Evolutionary conservation across 371 early-diverging fungal species (phyloP).

Genomic region (Edhazardia aedis): DNA sequence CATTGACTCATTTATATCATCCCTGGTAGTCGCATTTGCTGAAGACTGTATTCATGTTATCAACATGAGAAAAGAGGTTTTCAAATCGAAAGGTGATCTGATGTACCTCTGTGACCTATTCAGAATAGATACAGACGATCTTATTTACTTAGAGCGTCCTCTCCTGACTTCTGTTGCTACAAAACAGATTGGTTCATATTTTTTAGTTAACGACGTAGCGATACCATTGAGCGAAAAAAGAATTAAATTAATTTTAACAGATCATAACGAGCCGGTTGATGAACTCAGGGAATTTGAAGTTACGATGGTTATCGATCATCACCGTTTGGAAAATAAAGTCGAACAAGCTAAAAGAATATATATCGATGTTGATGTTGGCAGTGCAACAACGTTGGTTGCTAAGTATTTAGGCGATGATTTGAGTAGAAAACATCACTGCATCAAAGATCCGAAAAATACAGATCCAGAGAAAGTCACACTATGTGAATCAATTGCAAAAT

Average conservation of each 20-base stretch:
- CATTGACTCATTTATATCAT: conserved; percentile 42
- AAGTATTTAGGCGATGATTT: conserved; percentile 27
- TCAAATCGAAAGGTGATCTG: conserved; percentile 39
- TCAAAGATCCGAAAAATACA: neutral
- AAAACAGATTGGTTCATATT: conserved; percentile 15
- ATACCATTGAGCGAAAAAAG: conserved; percentile 13
- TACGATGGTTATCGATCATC: conserved; percentile 36
- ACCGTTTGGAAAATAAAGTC: conserved; percentile 3
- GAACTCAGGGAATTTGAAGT: conserved; percentile 15
- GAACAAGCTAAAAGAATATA: conserved; percentile 18
- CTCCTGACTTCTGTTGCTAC: neutral
- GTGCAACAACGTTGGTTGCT: conserved; percentile 27
- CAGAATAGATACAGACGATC: conserved; percentile 25
- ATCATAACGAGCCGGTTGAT: conserved; percentile 29
- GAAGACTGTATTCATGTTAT: conserved; percentile 37
- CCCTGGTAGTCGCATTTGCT: conserved; percentile 32
- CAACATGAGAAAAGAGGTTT: conserved; percentile 35
- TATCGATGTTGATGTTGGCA: conserved; percentile 27
- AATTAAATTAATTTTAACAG: conserved; percentile 19
- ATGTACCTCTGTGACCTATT: conserved; percentile 19
- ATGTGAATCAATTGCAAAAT: conserved; percentile 12
- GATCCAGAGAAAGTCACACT: neutral
- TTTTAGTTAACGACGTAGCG: conserved; percentile 3
- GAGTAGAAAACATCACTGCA: conserved; percentile 5
- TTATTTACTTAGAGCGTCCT: conserved; percentile 36